Conservation (phyloP, 2,329 filamentous ascomycete genomes). For the Fusarium napiforme region DNA sequence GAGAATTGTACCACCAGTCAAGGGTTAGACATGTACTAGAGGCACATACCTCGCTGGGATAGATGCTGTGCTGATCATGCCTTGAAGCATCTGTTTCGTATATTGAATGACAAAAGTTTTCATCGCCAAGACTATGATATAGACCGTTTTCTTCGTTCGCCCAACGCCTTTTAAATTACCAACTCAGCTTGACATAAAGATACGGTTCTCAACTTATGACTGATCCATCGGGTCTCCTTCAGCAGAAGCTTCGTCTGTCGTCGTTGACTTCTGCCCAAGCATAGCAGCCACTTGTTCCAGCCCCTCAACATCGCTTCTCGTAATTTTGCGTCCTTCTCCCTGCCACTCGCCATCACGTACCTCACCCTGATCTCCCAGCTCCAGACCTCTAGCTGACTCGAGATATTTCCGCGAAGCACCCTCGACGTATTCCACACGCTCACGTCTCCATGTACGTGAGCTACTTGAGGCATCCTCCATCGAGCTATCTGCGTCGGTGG, state of each 20-base stretch:
- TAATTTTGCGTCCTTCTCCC: constrained; percentile 62
- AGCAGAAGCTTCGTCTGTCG: background rate
- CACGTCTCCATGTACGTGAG: constrained; percentile 70
- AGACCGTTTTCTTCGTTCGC: constrained; percentile 22
- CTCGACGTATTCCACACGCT: constrained; percentile 86
- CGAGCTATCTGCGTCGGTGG: constrained; percentile 47
- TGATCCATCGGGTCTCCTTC: constrained; percentile 46
- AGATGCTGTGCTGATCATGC: constrained; percentile 16
- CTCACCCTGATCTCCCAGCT: constrained; percentile 70
- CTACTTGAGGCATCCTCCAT: constrained; percentile 47
- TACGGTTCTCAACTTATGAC: constrained; percentile 25
- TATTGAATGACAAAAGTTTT: constrained; percentile 11
- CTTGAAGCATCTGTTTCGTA: constrained; percentile 21
- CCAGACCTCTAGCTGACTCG: constrained; percentile 74
- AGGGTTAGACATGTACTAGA: constrained; percentile 27
- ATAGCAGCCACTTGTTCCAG: constrained; percentile 63
- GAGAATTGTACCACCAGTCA: constrained; percentile 2
- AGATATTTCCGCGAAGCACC: constrained; percentile 80
- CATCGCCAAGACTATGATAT: background rate
- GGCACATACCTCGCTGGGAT: constrained; percentile 36
- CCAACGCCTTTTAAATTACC: constrained; percentile 11
- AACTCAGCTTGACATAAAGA: background rate
- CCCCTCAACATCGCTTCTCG: constrained; percentile 65
- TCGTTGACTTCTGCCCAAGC: constrained; percentile 49
- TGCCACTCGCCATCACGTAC: constrained; percentile 74